Conservation (phyloP, 2,329 filamentous ascomycete species). For the Ophiostoma tasmaniense region DNA sequence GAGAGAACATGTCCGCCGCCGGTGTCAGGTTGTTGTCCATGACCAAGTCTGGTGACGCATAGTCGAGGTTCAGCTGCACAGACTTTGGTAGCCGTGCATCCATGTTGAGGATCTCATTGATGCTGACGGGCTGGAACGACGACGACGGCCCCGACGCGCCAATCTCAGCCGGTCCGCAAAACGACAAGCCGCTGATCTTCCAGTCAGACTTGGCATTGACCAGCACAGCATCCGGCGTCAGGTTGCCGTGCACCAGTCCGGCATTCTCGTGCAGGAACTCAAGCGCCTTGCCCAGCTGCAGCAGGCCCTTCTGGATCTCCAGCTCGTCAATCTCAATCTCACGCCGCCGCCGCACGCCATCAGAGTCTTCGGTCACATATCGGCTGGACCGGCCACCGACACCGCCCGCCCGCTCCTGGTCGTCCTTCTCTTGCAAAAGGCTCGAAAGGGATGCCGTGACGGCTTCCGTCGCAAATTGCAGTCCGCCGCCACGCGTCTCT, state of each 20-base stretch:
- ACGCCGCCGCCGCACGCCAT: conserved; percentile 62
- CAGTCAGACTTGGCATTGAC: conserved; percentile 97
- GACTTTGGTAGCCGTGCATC: conserved; percentile 72
- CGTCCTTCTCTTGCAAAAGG: conserved; percentile 79
- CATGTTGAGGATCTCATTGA: conserved; percentile 76
- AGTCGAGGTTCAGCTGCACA: conserved; percentile 88
- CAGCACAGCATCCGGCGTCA: conserved; percentile 88
- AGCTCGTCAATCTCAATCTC: conserved; percentile 93
- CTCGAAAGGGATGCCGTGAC: conserved; percentile 83
- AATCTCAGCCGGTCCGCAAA: conserved; percentile 71
- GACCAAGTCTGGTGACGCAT: conserved; percentile 88
- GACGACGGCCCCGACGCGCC: conserved; percentile 38
- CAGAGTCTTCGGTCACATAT: conserved; percentile 70
- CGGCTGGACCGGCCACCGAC: conserved; percentile 64
- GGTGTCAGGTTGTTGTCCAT: conserved; percentile 80
- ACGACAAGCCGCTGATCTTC: conserved; percentile 94
- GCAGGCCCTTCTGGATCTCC: conserved; percentile 90
- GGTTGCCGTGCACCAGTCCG: conserved; percentile 75
- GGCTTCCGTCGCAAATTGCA: conserved; percentile 92
- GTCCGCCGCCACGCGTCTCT: conserved; percentile 78
- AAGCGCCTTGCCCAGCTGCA: conserved; percentile 54
- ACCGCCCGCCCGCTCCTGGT: conserved; percentile 56
- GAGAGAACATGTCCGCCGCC: conserved; percentile 84
- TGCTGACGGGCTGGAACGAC: conserved; percentile 67
- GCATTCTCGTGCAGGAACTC: conserved; percentile 24